These are phyloP conservation scores for Malania oleifera DNA, from an alignment of 164 flowering plant species.

Conservation along the genomic window DNA sequence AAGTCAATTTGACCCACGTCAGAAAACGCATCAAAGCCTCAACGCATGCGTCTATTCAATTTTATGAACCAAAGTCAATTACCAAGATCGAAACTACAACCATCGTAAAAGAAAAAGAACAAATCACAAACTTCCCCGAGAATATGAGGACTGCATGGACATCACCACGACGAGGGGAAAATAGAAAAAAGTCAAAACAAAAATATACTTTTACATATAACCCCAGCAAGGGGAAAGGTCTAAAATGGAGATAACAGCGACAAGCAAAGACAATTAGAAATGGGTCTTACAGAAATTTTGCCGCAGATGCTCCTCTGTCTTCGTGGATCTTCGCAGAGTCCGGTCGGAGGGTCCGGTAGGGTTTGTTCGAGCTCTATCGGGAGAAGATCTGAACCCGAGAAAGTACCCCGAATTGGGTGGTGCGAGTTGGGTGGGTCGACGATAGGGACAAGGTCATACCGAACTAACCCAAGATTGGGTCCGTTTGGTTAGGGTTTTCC, in stretches of 20 bases:
- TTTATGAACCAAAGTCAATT: neutral
- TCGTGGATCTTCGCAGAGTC: conserved; percentile 14
- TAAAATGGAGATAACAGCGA: neutral
- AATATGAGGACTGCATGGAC: neutral
- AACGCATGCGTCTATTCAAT: no score
- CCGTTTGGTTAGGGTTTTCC: neutral
- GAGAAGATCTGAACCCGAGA: conserved; percentile 11
- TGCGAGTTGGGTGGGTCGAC: conserved; percentile 13
- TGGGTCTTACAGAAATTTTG: conserved; percentile 1
- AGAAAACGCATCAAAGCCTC: neutral
- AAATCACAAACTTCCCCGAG: neutral
- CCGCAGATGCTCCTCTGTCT: neutral
- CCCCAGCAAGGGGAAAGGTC: neutral
- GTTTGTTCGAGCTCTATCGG: conserved; percentile 15
- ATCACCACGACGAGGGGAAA: no score
- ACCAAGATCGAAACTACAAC: neutral
- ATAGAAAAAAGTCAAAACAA: neutral
- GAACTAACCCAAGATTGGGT: conserved; percentile 2
- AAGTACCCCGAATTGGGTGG: conserved; percentile 11
- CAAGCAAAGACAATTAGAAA: neutral
- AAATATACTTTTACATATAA: neutral
- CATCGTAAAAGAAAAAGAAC: neutral
- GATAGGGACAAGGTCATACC: neutral
- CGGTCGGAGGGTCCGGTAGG: conserved; percentile 38
- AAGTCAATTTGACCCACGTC: neutral